A percentile compares a stretch with the other conserved stretches of the same genome.
Evolutionary conservation across 148 eudicot species (phyloP).

Genomic region (Beta vulgaris): DNA sequence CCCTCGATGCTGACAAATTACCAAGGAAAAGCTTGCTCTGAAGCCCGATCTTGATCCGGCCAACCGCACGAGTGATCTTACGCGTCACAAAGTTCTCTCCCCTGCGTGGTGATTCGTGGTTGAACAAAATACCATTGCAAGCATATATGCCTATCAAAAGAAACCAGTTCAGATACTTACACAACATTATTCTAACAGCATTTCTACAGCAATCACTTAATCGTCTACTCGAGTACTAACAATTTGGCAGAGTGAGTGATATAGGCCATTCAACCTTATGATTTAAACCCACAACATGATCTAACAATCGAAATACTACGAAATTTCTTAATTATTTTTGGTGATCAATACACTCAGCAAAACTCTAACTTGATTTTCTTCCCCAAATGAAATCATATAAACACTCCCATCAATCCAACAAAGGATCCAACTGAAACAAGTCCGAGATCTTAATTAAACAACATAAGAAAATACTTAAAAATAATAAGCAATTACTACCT

Average conservation of each 20-base stretch:
- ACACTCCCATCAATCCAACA: no score
- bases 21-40: conserved; percentile 89
- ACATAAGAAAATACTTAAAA: no score
- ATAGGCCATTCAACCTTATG: no score
- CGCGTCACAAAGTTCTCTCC: conserved; percentile 97
- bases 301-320: no score
- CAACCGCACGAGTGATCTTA: conserved; percentile 91
- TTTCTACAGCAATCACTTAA: neutral
- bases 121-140: conserved; percentile 88
- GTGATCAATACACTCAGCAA: no score
- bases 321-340: no score
- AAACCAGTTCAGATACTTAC: neutral
- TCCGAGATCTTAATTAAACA: neutral
- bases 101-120: conserved; percentile 89
- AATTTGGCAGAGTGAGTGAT: no score
- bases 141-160: conserved; percentile 50
- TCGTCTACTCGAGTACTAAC: no score
- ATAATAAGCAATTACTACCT: no score
- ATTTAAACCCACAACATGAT: no score
- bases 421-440: neutral
- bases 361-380: no score
- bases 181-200: neutral
- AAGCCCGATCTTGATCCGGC: conserved; percentile 82
- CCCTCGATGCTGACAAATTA: conserved; percentile 78
- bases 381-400: neutral